Conservation (phyloP, 139 green algal genomes). For the Pleodorina starrii region DNA sequence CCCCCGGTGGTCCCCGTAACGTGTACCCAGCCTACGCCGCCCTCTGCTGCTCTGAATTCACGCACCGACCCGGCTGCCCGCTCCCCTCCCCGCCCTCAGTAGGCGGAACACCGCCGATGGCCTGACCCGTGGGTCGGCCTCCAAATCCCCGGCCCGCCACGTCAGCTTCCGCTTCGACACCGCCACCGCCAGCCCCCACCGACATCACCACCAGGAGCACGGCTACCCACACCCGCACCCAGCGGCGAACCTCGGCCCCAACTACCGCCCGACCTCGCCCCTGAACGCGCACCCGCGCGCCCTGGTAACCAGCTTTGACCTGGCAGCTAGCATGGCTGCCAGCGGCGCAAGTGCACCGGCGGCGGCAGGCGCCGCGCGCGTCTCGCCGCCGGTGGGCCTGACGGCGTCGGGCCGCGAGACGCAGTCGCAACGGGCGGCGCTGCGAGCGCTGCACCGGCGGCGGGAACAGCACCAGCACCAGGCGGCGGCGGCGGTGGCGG, state of each 20-base stretch:
- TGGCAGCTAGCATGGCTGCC: neutral
- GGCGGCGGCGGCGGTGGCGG: neutral
- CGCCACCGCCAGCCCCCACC: neutral
- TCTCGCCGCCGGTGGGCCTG: neutral
- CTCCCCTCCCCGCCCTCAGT: neutral
- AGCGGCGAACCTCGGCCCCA: neutral
- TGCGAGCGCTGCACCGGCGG: slow-evolving; percentile 39
- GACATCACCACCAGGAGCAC: neutral
- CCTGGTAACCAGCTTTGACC: neutral
- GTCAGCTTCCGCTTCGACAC: neutral
- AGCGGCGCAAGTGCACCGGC: neutral
- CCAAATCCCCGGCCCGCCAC: neutral
- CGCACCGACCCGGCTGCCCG: no score
- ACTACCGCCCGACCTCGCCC: no score
- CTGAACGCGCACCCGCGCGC: neutral
- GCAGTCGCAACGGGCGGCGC: slow-evolving; percentile 29
- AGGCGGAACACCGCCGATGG: neutral
- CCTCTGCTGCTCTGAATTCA: no score
- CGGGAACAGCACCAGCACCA: slow-evolving; percentile 40
- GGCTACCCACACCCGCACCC: neutral
- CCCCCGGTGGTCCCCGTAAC: no score
- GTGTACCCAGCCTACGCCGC: no score
- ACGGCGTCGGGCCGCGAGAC: slow-evolving; percentile 25
- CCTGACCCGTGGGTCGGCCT: neutral
- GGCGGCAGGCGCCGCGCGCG: neutral